Evolutionary conservation across 148 eudicot species (phyloP).

Genomic region (Drosera capensis): DNA sequence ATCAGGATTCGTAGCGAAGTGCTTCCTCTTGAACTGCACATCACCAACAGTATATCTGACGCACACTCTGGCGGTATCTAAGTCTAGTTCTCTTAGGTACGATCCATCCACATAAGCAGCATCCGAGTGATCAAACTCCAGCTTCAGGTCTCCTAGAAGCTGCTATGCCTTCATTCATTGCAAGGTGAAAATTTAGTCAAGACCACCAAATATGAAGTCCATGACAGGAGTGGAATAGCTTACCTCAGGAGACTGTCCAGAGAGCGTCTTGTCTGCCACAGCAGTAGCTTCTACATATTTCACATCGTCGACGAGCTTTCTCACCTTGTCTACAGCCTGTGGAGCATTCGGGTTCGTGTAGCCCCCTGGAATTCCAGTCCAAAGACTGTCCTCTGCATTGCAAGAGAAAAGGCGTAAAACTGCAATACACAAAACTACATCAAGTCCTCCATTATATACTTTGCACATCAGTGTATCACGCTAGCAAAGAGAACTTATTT

Average conservation of each 20-base stretch:
- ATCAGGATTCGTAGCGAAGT: slow-evolving; percentile 70
- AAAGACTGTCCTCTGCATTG: slow-evolving; percentile 68
- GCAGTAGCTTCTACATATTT: slow-evolving; percentile 55
- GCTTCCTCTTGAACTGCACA: slow-evolving; percentile 46
- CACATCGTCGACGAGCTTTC: slow-evolving; percentile 59
- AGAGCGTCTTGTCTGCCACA: slow-evolving; percentile 31
- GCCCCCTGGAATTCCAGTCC: slow-evolving; percentile 70
- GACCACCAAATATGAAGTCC: background rate
- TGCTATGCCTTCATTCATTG: slow-evolving; percentile 51
- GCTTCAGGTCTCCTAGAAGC: slow-evolving; percentile 67
- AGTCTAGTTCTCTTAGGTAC: slow-evolving; percentile 59
- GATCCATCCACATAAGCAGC: slow-evolving; percentile 22
- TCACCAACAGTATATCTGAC: slow-evolving; percentile 49
- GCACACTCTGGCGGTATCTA: slow-evolving; percentile 71
- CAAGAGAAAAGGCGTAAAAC: background rate
- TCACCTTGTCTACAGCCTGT: slow-evolving; percentile 30
- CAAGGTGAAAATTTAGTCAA: slow-evolving; percentile 3
- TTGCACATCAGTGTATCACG: too few relatives aligned
- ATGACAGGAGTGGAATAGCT: slow-evolving; percentile 12
- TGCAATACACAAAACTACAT: background rate
- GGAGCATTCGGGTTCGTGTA: slow-evolving; percentile 48
- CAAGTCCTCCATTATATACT: too few relatives aligned
- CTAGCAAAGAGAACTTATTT: background rate
- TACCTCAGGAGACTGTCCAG: slow-evolving; percentile 43
- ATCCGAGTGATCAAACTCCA: slow-evolving; percentile 53